A percentile compares a stretch with the other conserved stretches of the same genome.
phyloP scores from a whole-genome alignment of 2,329 filamentous ascomycete genomes.

The Dothidotthia symphoricarpi region DNA sequence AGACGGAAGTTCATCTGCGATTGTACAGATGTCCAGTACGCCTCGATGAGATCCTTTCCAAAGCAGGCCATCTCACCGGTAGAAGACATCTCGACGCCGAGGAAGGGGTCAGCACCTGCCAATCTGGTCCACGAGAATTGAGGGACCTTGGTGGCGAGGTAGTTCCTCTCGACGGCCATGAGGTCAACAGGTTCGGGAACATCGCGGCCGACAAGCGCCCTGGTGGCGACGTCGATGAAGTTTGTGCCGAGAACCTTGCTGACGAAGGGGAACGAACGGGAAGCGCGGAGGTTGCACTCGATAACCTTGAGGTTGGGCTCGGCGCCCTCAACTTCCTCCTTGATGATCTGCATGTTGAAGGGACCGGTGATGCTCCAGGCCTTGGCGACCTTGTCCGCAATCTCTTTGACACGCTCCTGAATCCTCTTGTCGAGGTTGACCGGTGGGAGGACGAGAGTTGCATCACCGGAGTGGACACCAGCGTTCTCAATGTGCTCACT shows the following conservation, averaged over 20 bases:
- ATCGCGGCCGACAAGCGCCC: slow-evolving; percentile 80
- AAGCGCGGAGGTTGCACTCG: slow-evolving; percentile 96
- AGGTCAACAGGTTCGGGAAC: slow-evolving; percentile 83
- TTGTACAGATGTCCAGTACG: slow-evolving; percentile 95
- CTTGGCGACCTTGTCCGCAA: slow-evolving; percentile 92
- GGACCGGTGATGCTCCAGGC: slow-evolving; percentile 97
- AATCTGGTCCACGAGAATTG: slow-evolving; percentile 99
- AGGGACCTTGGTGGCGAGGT: slow-evolving; percentile 94
- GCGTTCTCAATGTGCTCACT: slow-evolving; percentile 96
- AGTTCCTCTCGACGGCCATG: slow-evolving; percentile 86
- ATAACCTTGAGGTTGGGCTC: slow-evolving; percentile 87
- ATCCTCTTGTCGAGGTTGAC: slow-evolving; percentile 71
- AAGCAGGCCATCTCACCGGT: slow-evolving; percentile 99
- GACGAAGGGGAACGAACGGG: slow-evolving; percentile 96
- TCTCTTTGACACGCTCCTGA: slow-evolving; percentile 88
- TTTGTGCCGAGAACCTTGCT: slow-evolving; percentile 95
- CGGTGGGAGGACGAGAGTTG: slow-evolving; percentile 89
- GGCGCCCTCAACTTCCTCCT: slow-evolving; percentile 74
- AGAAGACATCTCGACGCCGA: slow-evolving; percentile 95
- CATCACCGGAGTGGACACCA: slow-evolving; percentile 96
- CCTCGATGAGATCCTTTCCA: slow-evolving; percentile 90
- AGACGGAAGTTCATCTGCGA: slow-evolving; percentile 99
- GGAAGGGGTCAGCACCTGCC: slow-evolving; percentile 92
- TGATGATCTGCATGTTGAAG: slow-evolving; percentile 99
- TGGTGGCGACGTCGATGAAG: slow-evolving; percentile 94